Evolutionary conservation across 2,329 filamentous ascomycete species (phyloP), one percentile per base, ranked within the genome.

Genomic region (Fusarium irregulare): DNA sequence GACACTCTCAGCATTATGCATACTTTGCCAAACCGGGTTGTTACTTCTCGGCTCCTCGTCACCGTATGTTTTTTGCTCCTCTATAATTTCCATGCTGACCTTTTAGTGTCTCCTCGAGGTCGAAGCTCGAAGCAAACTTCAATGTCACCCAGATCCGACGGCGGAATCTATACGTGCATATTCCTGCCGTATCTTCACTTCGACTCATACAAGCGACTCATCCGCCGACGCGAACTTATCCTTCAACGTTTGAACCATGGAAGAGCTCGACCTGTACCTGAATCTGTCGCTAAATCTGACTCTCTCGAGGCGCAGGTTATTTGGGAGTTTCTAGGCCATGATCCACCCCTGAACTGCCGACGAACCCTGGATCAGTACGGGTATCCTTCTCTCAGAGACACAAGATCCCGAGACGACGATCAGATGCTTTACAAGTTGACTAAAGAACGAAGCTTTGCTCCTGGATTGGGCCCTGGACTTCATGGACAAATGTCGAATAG

Each of bases 351-450:
- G 2, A 89, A 91, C 72, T 85, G 86, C 37, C 84, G 89, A 2
- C 82, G 89, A 8, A 90, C 89, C 0, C 74, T 91, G 7, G 89
- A 91, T 61, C 88, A 91, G 68, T 91, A 85, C 58, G 88, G 87
- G 0, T 90, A 91, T 56, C 88, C 88, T 0, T 88, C 87, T 4
- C 78, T 91, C 1, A 80, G 84, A 12, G 88, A 90, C 34, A 91
- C 89, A 0, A 79, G 87, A 44, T 86, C 87, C 0, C 80, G 89
- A 20, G 89, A 91, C 44, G 87, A 89, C 45, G 89, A 91, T 44
- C 89, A 91, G 75, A 90, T 91, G 86, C 78, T 91, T 9, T 91
- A 90, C 76, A 91, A 91, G 70, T 78, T 90, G 3, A 89, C 87
- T 3, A 89, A 88, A 69, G 80, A 86, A 58, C 77, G 83, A 4